Evolutionary conservation across 1,139 yeast genomes (phyloP).

Genomic region (Spathaspora sp.): DNA sequence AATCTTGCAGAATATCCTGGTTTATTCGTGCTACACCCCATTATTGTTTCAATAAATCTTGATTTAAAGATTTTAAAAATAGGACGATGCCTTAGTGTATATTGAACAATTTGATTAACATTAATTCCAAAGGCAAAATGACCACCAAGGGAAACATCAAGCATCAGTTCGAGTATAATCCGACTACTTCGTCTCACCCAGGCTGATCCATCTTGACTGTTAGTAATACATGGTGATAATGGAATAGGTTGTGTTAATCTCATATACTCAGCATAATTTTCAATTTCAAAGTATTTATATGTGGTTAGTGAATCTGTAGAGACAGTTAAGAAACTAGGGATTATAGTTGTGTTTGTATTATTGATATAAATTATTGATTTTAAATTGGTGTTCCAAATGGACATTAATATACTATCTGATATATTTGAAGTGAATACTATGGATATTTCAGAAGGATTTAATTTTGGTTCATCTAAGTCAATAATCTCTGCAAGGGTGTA

Average conservation of each 20-base stretch:
- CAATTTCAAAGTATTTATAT: slow-evolving; percentile 8
- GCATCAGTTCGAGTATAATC: not conserved
- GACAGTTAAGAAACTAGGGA: slow-evolving; percentile 4
- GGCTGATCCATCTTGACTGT: not conserved
- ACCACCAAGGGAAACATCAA: not conserved
- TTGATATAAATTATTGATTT: slow-evolving; percentile 9
- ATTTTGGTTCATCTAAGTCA: not conserved
- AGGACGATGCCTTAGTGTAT: not conserved
- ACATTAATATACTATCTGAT: not conserved
- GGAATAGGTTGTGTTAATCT: slow-evolving; percentile 7
- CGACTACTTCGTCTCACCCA: not conserved
- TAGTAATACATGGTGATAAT: slow-evolving; percentile 10
- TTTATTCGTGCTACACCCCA: not conserved
- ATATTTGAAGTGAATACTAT: not conserved
- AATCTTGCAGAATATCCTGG: slow-evolving; percentile 2
- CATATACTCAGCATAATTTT: not conserved
- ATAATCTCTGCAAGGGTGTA: not conserved
- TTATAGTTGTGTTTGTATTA: slow-evolving; percentile 11
- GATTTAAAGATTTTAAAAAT: not conserved
- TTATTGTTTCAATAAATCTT: not conserved
- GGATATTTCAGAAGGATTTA: not conserved
- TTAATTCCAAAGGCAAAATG: not conserved
- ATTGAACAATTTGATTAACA: not conserved
- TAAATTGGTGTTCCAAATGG: slow-evolving; percentile 3
- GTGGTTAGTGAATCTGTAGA: not conserved